Percentiles rank a stretch among this genome's conserved stretches.
These are phyloP conservation scores for Candida montana DNA, from an alignment of 805 yeast genomes.

Conservation along the genomic window DNA sequence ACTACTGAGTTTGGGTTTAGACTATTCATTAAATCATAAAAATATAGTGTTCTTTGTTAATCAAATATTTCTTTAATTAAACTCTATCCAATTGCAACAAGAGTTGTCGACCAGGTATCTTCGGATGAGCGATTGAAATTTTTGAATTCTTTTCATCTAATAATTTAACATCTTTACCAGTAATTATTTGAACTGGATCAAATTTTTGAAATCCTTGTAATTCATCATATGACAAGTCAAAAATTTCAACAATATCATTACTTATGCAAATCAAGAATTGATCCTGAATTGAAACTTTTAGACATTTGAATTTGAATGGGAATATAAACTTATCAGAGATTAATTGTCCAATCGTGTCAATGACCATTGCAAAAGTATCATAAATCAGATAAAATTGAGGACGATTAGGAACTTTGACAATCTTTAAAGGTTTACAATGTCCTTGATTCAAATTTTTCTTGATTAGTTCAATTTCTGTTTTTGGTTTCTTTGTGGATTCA, in stretches of 20 bases:
- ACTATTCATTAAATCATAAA: no score
- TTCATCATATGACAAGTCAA: slow-evolving; percentile 47
- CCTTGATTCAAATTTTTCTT: slow-evolving; percentile 35
- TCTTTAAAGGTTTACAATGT: slow-evolving; percentile 47
- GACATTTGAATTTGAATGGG: slow-evolving; percentile 38
- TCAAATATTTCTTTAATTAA: no score
- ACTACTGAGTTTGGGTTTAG: no score
- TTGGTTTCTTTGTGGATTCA: slow-evolving; percentile 21
- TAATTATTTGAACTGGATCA: slow-evolving; percentile 59
- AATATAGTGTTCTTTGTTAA: no score
- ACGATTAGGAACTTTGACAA: slow-evolving; percentile 53
- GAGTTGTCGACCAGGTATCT: slow-evolving; percentile 54
- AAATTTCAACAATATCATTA: slow-evolving; percentile 65
- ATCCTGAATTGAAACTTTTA: slow-evolving; percentile 35
- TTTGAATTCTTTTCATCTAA: slow-evolving; percentile 38
- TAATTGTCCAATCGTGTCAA: slow-evolving; percentile 53
- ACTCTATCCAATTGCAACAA: slow-evolving; percentile 34
- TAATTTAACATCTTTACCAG: slow-evolving; percentile 58
- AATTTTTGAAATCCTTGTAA: slow-evolving; percentile 28
- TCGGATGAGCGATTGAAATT: slow-evolving; percentile 60
- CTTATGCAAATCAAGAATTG: slow-evolving; percentile 51
- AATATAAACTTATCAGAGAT: slow-evolving; percentile 35
- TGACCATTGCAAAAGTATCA: slow-evolving; percentile 63
- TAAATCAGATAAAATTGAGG: slow-evolving; percentile 58
- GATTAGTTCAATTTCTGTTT: slow-evolving; percentile 32